Percentiles rank a stretch among this genome's conserved stretches.
These are phyloP conservation scores for Collybia sordida DNA, from an alignment of 768 basidiomycete species.

Conservation along the genomic window DNA sequence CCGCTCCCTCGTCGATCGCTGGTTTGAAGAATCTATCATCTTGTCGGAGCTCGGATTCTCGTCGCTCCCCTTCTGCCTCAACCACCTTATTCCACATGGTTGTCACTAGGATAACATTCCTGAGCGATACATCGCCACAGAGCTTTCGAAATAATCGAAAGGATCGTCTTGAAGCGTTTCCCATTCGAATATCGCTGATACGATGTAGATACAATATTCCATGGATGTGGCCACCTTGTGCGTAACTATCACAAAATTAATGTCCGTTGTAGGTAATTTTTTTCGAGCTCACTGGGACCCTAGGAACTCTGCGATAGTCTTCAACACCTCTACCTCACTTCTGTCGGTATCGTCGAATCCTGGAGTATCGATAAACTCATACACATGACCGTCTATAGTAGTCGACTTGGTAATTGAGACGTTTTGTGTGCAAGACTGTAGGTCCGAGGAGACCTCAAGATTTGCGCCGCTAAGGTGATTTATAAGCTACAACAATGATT, in stretches of 20 bases:
- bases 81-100: conserved; percentile 34
- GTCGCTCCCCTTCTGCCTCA: conserved; percentile 1
- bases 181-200: conserved; percentile 31
- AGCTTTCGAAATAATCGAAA: conserved; percentile 31
- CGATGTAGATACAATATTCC: conserved; percentile 42
- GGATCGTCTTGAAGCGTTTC: conserved; percentile 8
- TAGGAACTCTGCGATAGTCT: neutral
- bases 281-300: neutral
- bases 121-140: conserved; percentile 28
- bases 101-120: conserved; percentile 31
- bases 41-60: conserved; percentile 23
- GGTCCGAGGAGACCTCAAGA: neutral
- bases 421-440: neutral
- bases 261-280: too few relatives aligned
- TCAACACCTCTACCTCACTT: neutral
- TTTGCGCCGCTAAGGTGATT: conserved; percentile 1
- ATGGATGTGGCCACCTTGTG: conserved; percentile 6
- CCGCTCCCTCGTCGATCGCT: conserved; percentile 7
- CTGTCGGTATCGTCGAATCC: neutral
- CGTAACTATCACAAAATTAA: neutral
- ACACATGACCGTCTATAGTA: neutral
- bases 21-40: conserved; percentile 12
- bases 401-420: neutral
- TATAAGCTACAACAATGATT: neutral
- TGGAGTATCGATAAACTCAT: conserved; percentile 1